Base-by-base conservation (phyloP, 129 eudicot species). In the Erigeron canadensis region DNA sequence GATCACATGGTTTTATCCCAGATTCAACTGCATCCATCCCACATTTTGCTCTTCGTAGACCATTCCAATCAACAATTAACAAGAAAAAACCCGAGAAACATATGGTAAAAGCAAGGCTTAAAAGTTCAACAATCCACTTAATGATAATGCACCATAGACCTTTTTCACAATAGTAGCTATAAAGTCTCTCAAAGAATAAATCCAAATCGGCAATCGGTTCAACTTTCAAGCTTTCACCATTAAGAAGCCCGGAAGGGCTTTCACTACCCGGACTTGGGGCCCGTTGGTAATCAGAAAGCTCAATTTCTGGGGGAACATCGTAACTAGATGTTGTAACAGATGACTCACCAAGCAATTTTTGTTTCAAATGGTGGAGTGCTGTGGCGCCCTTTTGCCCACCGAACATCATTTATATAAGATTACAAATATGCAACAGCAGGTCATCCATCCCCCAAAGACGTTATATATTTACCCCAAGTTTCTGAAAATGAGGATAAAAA, bases 11-110 rank as follows among this genome's bases (percentile, higher is more conserved):
- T 74, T 88, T 90, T 56, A 82, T 81, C 50, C 97, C 96, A 19
- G 90, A 89, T 82, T 93, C 95, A 23, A 93, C 92, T 2, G 98
- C 98, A 87, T 83, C 96, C 87, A 93, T 93, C 41, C 98, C 99
- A 83, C 99, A 94, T 75, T 94, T 87, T 15, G 97, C 97, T 76
- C 81, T 86, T 67, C 96, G 87, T 4, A 94, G 93, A 15, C 99
- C 99, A 81, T 86, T 81, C 99, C 97, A 94, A 81, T 94, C 92
- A 61, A 94, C 96, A 83, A 43, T 84, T 69, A 94, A 72, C 34
- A 94, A 82, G 76, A 94, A 87, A 78, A 94, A 94, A 3, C 89
- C 96, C 9, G 99, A 90, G 70, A 94, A 94, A 71, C 96, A 87
- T 72, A 94, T 90, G 67, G 88, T 84, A 65, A 94, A 94, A 43